Conservation (phyloP, 129 eudicot genomes). For the Deinandra increscens region DNA sequence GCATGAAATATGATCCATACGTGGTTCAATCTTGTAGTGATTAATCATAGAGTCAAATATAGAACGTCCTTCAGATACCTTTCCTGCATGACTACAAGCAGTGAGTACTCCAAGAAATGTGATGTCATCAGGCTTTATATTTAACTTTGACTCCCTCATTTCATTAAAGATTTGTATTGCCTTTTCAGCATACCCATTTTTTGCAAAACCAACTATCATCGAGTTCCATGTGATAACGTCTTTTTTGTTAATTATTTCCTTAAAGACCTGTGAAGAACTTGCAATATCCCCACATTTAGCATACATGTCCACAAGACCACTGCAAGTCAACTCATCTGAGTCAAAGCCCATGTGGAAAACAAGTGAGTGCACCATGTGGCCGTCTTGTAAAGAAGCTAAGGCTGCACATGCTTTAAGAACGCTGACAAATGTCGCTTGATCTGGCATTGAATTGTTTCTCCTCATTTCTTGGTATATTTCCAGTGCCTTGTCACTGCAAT, state of each 20-base stretch:
- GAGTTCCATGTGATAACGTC: constrained; percentile 92
- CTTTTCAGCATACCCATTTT: constrained; percentile 69
- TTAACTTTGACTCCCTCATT: constrained; percentile 49
- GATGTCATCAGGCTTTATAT: constrained; percentile 73
- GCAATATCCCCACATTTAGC: constrained; percentile 90
- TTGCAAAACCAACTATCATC: constrained; percentile 80
- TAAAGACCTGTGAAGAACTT: constrained; percentile 58
- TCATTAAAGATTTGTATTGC: constrained; percentile 58
- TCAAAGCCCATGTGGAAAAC: constrained; percentile 63
- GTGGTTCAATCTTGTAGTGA: constrained; percentile 51
- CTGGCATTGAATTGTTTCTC: constrained; percentile 57
- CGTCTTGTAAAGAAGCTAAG: constrained; percentile 65
- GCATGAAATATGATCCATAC: constrained; percentile 85
- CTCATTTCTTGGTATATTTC: constrained; percentile 69
- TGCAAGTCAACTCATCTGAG: constrained; percentile 74
- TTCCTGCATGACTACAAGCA: constrained; percentile 89
- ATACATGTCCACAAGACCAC: constrained; percentile 90
- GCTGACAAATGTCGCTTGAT: constrained; percentile 89
- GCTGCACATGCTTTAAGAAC: constrained; percentile 77
- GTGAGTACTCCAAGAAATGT: constrained; percentile 87
- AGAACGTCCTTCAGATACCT: constrained; percentile 67
- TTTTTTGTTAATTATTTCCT: constrained; percentile 52
- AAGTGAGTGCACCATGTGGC: constrained; percentile 63
- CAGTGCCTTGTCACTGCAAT: constrained; percentile 57
- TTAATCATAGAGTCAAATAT: constrained; percentile 56